Evolutionary conservation across 139 green algal species (phyloP), one percentile per base, ranked within the genome.

Genomic region (Coelastrella sp.): DNA sequence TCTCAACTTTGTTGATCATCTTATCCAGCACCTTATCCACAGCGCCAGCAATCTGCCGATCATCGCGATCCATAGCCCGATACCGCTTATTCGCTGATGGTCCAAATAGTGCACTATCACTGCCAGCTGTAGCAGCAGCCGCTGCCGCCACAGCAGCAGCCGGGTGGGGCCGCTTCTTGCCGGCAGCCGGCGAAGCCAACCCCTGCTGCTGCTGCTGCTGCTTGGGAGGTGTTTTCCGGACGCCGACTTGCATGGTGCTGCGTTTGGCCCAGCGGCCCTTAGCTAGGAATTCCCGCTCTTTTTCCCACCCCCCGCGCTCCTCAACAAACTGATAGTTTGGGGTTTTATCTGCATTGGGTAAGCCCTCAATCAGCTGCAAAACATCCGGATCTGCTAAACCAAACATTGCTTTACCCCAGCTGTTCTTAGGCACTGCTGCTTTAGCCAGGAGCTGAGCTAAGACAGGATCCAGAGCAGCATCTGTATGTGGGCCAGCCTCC

Each of bases 321-420:
- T 90, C 65, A 17, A 92, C 89, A 87, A 90, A 90, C 32, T 80
- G 20, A 57, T 94, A 93, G 7, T 59, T 79, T 7, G 19, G 75
- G 32, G 65, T 86, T 8, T 16, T 59, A 17, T 95, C 92, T 3
- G 92, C 92, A 54, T 92, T 92, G 0, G 92, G 92, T 23, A 96
- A 91, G 5, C 84, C 94, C 91, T 97, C 94, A 0, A 97, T 64
- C 6, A 95, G 91, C 92, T 96, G 92, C 23, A 97, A 89, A 56
- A 96, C 94, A 0, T 47, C 61, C 4, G 89, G 22, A 73, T 97
- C 94, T 4, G 90, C 85, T 22, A 97, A 76, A 7, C 95, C 96
- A 92, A 95, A 97, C n/a, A 91, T 89, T 77, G 93, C 93, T 74
- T 87, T 61, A 57, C 94, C 95, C 95, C 95, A 97, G 7, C 83